Conservation (phyloP, 805 yeast species). For the Ogataea nakhonphanomensis region DNA sequence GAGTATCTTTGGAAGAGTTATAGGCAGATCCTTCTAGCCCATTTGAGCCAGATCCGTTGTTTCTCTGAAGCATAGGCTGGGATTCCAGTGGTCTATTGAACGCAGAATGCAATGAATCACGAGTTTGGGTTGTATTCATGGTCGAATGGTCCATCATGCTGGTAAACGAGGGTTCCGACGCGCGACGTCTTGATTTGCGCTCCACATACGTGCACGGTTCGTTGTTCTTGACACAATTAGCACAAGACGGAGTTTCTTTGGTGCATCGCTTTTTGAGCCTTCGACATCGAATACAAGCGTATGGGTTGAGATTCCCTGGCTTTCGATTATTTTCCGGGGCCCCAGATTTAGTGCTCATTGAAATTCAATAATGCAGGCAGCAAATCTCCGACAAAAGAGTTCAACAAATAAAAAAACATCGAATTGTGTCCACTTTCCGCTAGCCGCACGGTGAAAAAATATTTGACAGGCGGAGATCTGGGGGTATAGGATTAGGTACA, state of each 20-base stretch:
- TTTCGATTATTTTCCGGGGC: not conserved
- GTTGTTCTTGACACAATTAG: slow-evolving; percentile 39
- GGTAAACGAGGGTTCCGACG: slow-evolving; percentile 2
- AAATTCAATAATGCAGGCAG: not conserved
- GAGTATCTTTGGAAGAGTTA: too few species aligned
- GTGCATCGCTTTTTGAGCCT: slow-evolving; percentile 48
- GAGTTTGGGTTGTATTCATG: not conserved
- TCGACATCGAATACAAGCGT: slow-evolving; percentile 46
- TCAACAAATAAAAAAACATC: not conserved
- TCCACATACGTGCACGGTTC: slow-evolving; percentile 42
- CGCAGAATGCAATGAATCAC: not conserved
- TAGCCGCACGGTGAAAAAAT: slow-evolving; percentile 2
- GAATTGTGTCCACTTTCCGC: slow-evolving; percentile 2
- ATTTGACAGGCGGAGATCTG: slow-evolving; percentile 8
- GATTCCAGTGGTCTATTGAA: not conserved
- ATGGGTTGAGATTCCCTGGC: slow-evolving; percentile 15
- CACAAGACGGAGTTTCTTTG: slow-evolving; percentile 41
- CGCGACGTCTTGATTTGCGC: slow-evolving; percentile 28
- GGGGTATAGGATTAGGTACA: not conserved
- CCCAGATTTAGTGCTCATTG: not conserved
- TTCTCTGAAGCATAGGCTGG: not conserved
- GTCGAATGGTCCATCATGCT: not conserved
- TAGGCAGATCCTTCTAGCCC: slow-evolving; percentile 3
- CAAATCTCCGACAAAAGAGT: slow-evolving; percentile 5
- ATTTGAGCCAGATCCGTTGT: not conserved